phyloP scores from a whole-genome alignment of 78 protist genomes.

The Tieghemostelium lacteum region DNA sequence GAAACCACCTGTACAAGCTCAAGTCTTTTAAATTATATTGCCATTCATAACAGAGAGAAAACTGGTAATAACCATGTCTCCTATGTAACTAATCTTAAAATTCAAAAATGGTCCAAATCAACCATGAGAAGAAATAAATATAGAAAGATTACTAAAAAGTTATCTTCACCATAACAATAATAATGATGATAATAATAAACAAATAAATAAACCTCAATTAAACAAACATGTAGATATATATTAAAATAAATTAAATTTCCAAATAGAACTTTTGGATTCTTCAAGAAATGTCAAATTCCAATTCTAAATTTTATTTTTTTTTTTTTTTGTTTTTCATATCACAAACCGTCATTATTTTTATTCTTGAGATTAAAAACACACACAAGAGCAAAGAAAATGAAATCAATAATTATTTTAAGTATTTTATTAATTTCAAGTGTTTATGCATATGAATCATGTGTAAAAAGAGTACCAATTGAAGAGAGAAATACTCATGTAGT shows the following conservation, averaged over 20 bases:
- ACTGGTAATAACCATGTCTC: constrained; percentile 32
- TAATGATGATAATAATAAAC: too few relatives aligned
- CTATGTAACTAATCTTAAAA: constrained; percentile 14
- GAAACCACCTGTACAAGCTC: constrained; percentile 58
- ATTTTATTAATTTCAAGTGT: background rate
- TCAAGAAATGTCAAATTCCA: too few relatives aligned
- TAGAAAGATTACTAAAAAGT: constrained; percentile 12
- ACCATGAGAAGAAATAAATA: constrained; percentile 33
- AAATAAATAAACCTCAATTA: too few relatives aligned
- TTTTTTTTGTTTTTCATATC: too few relatives aligned
- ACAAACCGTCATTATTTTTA: too few relatives aligned
- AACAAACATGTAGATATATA: too few relatives aligned
- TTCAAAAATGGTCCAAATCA: constrained; percentile 56
- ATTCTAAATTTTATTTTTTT: too few relatives aligned
- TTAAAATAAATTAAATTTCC: too few relatives aligned
- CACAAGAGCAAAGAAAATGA: too few relatives aligned
- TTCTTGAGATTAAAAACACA: too few relatives aligned
- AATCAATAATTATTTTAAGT: too few relatives aligned
- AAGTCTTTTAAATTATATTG: constrained; percentile 40
- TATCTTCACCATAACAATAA: constrained; percentile 4
- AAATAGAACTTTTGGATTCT: too few relatives aligned
- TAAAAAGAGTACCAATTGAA: constrained; percentile 2
- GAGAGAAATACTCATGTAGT: constrained; percentile 3
- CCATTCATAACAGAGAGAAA: constrained; percentile 62
- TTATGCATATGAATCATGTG: constrained; percentile 48